phyloP scores from a whole-genome alignment of 345 rosid species.

The Pugionium cornutum region DNA sequence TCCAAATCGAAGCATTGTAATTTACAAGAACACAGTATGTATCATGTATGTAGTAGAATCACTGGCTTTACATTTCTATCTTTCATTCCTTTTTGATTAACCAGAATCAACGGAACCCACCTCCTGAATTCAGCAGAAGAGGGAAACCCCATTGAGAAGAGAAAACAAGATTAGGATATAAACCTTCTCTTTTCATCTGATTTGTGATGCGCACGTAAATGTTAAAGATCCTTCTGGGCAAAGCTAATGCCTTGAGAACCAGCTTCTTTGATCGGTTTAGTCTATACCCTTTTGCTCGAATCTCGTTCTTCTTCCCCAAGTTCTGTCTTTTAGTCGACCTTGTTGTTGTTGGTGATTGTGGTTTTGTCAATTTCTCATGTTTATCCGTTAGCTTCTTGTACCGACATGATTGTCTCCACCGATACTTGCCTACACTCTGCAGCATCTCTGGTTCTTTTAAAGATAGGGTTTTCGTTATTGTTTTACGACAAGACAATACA shows the following conservation, averaged over 20 bases:
- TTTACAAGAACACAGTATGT: constrained; percentile 17
- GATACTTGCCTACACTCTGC: constrained; percentile 29
- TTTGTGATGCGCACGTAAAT: constrained; percentile 48
- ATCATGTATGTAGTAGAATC: constrained; percentile 12
- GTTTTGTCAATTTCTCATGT: constrained; percentile 16
- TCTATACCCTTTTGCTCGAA: constrained; percentile 54
- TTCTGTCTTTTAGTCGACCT: constrained; percentile 45
- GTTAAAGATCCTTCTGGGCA: constrained; percentile 45
- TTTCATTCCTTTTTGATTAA: not conserved
- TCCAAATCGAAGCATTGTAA: constrained; percentile 5
- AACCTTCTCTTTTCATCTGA: constrained; percentile 53
- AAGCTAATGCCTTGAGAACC: constrained; percentile 49
- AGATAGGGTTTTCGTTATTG: not conserved
- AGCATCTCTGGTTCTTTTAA: constrained; percentile 18
- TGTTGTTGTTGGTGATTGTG: constrained; percentile 13
- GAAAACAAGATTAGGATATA: constrained; percentile 56
- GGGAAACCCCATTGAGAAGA: constrained; percentile 78
- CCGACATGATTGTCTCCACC: constrained; percentile 41
- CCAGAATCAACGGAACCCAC: constrained; percentile 21
- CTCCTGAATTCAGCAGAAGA: constrained; percentile 46
- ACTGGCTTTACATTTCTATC: constrained; percentile 1
- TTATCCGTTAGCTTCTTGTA: constrained; percentile 46
- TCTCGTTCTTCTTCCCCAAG: constrained; percentile 49
- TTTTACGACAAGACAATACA: constrained; percentile 9
- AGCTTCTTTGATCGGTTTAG: constrained; percentile 58